phyloP scores from a whole-genome alignment of 352 stramenopile species.

The Plasmopara viticola region DNA sequence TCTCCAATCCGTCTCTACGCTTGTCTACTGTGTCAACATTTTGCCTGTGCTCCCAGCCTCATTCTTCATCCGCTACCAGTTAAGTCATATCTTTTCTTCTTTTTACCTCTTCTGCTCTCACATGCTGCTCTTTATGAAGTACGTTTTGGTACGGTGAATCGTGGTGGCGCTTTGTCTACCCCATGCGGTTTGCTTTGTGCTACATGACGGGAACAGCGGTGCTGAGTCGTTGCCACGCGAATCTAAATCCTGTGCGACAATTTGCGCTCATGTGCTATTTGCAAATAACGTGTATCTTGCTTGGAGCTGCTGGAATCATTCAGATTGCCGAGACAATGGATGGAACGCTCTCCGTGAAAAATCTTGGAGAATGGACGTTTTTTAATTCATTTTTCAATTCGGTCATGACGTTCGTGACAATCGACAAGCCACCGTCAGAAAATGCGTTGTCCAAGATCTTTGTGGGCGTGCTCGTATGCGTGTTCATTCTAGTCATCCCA shows the following conservation, averaged over 20 bases:
- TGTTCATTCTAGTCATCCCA: conserved; percentile 80
- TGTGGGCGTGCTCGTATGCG: conserved; percentile 72
- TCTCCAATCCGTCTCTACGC: conserved; percentile 45
- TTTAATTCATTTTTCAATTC: conserved; percentile 88
- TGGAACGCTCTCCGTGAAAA: conserved; percentile 36
- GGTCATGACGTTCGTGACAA: conserved; percentile 83
- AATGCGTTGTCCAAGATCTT: conserved; percentile 80
- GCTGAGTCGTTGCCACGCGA: conserved; percentile 68
- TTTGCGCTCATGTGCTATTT: conserved; percentile 80
- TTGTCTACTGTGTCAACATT: conserved; percentile 59
- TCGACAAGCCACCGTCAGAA: conserved; percentile 75
- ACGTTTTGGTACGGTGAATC: conserved; percentile 72
- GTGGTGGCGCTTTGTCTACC: conserved; percentile 82
- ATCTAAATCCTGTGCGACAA: conserved; percentile 72
- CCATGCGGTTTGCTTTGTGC: conserved; percentile 75
- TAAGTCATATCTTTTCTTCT: conserved; percentile 13
- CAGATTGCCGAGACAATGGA: conserved; percentile 82
- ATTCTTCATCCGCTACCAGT: conserved; percentile 73
- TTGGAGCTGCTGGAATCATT: conserved; percentile 71
- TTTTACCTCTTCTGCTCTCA: not conserved
- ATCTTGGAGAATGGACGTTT: conserved; percentile 79
- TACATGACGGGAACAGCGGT: conserved; percentile 71
- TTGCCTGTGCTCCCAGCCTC: conserved; percentile 71
- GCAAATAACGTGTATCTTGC: conserved; percentile 74
- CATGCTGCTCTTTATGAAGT: conserved; percentile 20